Evolutionary conservation across 1,139 yeast species (phyloP), one percentile per base, ranked within the genome.

Genomic region (Suhomyces bolitotheri): DNA sequence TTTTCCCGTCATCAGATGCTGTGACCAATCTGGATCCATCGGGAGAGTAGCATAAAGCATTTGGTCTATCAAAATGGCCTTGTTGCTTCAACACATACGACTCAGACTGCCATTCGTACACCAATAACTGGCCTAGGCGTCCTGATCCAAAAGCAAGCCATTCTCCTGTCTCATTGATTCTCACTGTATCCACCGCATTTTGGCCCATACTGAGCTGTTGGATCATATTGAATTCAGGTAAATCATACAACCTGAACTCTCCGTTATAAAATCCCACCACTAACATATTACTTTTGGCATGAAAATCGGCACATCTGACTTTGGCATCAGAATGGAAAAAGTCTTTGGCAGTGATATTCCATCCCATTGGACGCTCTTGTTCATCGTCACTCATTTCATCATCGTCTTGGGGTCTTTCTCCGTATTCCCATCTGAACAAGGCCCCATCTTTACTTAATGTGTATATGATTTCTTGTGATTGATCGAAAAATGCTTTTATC

Each of bases 41-140:
- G 0, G 97, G 97, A 0, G 97, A 87, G 53, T 92, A 92, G 24
- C 85, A 79, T 32, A 90, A 61, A 11, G 89, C 73, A 54, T 89
- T 92, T 60, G 90, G 78, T 0, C 96, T 71, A 58, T 92, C 98
- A 55, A 87, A 92, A 62, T 92, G 98, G 9, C 98, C 97, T 60
- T 94, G 98, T 58, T 92, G 98, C 57, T 92, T 90, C 47, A 92
- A 70, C 29, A 92, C 84, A 56, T 92, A 92, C 0, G 97, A 87
- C 60, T 92, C 98, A 3, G 96, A 86, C 65, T 92, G 97, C 99
- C 99, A 92, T 70, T 92, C 99, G 70, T 95, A 92, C 0, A 92
- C 98, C 41, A 92, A 66, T 37, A 92, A 66, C 61, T 92, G 99
- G n/a, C 98, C 98, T 23, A 87, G 64, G 51, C 81, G 82, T 13